Evolutionary conservation across 2,329 filamentous ascomycete genomes (phyloP).

Genomic region (Pyricularia pennisetigena): DNA sequence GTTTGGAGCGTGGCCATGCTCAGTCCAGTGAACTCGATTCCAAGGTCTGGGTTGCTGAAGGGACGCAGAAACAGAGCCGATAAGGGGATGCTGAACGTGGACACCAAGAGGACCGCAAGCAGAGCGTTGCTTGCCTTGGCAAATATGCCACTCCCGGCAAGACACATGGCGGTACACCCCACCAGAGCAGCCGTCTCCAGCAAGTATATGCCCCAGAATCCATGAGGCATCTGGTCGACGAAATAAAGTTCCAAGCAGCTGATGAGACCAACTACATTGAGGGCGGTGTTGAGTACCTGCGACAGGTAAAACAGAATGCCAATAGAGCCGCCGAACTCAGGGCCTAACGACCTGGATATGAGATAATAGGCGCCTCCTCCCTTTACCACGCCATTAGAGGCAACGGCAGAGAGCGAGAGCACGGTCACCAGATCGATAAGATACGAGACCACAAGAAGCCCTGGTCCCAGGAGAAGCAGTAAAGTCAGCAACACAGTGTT

Average conservation of each 20-base stretch:
- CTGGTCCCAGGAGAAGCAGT: conserved; percentile 25
- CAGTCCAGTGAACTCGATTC: conserved; percentile 69
- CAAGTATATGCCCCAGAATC: conserved; percentile 69
- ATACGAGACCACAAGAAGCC: conserved; percentile 67
- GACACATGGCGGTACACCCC: conserved; percentile 63
- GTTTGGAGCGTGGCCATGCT: conserved; percentile 57
- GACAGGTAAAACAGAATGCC: conserved; percentile 85
- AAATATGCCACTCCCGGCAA: conserved; percentile 73
- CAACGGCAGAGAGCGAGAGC: conserved; percentile 79
- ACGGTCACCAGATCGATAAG: conserved; percentile 75
- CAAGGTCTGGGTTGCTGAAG: conserved; percentile 51
- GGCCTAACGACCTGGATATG: conserved; percentile 75
- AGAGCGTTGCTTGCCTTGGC: conserved; percentile 71
- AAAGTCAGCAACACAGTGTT: background rate
- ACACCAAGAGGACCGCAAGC: conserved; percentile 58
- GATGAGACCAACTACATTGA: conserved; percentile 80
- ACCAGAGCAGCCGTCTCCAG: conserved; percentile 64
- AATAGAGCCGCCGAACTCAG: conserved; percentile 83
- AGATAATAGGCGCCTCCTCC: conserved; percentile 84
- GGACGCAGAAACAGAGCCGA: conserved; percentile 62
- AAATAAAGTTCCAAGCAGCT: conserved; percentile 74
- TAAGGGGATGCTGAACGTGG: conserved; percentile 72
- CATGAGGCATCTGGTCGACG: conserved; percentile 54
- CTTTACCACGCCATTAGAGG: conserved; percentile 80
- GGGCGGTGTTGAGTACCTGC: conserved; percentile 75